Conservation (phyloP, 345 rosid genomes). For the Lepidium aucheri region DNA sequence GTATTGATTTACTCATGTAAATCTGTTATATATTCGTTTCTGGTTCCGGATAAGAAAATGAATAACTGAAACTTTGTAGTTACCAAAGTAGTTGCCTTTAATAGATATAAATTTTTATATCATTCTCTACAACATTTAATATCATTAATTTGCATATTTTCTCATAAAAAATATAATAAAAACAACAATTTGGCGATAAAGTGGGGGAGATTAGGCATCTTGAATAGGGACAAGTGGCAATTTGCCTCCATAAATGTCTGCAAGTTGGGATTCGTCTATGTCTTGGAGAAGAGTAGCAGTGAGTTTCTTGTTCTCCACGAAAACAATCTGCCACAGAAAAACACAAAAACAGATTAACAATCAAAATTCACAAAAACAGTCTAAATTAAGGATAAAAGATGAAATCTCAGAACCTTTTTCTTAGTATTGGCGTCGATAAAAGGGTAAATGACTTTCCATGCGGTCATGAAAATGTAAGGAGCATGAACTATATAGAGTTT, state of each 20-base stretch:
- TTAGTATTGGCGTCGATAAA: slow-evolving; percentile 79
- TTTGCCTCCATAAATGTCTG: slow-evolving; percentile 72
- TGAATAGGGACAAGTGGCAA: slow-evolving; percentile 60
- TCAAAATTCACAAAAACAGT: background rate
- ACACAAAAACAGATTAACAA: background rate
- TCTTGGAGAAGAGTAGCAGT: slow-evolving; percentile 51
- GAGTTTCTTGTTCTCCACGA: slow-evolving; percentile 71
- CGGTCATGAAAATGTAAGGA: slow-evolving; percentile 82
- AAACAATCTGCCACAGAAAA: slow-evolving; percentile 47
- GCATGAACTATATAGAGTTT: slow-evolving; percentile 58
- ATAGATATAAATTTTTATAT: background rate
- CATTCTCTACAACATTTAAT: background rate
- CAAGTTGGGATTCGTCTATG: slow-evolving; percentile 75
- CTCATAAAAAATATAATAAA: background rate
- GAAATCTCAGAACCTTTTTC: slow-evolving; percentile 46
- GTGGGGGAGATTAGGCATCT: slow-evolving; percentile 25
- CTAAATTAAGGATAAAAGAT: background rate
- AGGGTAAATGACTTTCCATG: slow-evolving; percentile 76
- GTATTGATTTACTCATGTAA: background rate
- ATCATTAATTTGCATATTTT: background rate
- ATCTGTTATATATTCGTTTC: background rate
- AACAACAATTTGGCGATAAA: background rate
- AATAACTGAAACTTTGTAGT: background rate
- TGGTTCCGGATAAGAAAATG: background rate
- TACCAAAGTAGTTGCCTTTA: background rate